Evolutionary conservation across 2,329 filamentous ascomycete species (phyloP).

Genomic region (Hymenoscyphus occultus): DNA sequence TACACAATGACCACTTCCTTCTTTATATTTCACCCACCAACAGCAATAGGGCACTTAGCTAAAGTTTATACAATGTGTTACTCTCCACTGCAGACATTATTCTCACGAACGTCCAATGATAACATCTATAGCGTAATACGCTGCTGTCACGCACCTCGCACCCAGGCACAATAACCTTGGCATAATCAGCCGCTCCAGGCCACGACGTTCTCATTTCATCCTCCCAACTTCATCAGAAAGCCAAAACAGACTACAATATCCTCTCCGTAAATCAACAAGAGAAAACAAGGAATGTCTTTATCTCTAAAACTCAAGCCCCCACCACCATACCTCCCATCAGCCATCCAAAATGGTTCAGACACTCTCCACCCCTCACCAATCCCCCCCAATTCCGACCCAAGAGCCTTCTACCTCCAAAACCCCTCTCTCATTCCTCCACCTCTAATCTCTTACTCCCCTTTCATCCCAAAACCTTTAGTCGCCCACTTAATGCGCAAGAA

Average conservation of each 20-base stretch:
- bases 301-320: neutral
- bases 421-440: constrained; percentile 21
- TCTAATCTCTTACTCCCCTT: constrained; percentile 25
- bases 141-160: too few species aligned
- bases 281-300: neutral
- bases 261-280: neutral
- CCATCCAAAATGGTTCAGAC: constrained; percentile 13
- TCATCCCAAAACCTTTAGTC: constrained; percentile 22
- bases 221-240: neutral
- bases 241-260: neutral
- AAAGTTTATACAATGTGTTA: too few species aligned
- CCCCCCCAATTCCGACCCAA: constrained; percentile 11
- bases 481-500: constrained; percentile 28
- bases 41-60: too few species aligned
- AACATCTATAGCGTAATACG: too few species aligned
- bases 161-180: neutral
- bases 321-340: neutral
- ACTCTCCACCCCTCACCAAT: constrained; percentile 13
- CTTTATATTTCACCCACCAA: too few species aligned
- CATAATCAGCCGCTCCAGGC: neutral
- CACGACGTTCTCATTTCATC: neutral
- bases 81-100: too few species aligned
- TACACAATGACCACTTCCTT: too few species aligned
- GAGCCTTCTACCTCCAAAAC: constrained; percentile 19
- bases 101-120: too few species aligned